Percentiles rank a stretch among this genome's conserved stretches.
Evolutionary conservation across 768 basidiomycete genomes (phyloP).

Genomic region (Mycena belliarum): DNA sequence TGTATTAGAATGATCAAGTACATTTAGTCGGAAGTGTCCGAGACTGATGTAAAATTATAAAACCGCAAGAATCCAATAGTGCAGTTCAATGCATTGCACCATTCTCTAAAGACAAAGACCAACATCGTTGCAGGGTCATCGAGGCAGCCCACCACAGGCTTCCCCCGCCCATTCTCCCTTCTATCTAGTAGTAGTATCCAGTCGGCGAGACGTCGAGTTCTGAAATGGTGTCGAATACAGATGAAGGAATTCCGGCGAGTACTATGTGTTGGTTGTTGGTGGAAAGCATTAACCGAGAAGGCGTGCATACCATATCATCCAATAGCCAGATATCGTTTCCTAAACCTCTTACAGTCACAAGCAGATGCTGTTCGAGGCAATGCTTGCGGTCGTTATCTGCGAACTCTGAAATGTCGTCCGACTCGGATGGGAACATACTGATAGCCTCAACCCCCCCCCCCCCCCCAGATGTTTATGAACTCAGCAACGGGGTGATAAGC

Average conservation of each 20-base stretch:
- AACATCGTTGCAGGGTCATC: too few relatives aligned
- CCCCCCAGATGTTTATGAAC: constrained; percentile 5
- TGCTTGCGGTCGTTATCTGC: constrained; percentile 8
- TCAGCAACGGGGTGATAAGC: not conserved
- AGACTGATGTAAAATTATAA: too few relatives aligned
- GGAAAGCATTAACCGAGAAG: too few relatives aligned
- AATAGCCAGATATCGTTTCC: not conserved
- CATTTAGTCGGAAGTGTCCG: too few relatives aligned
- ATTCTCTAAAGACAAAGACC: too few relatives aligned
- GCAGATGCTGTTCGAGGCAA: constrained; percentile 12
- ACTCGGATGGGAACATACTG: constrained; percentile 1
- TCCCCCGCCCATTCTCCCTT: too few relatives aligned
- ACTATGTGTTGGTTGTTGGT: not conserved
- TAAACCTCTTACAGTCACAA: constrained; percentile 1
- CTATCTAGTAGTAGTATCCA: too few relatives aligned
- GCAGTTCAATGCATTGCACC: too few relatives aligned
- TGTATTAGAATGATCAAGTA: too few relatives aligned
- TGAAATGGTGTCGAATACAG: constrained; percentile 8
- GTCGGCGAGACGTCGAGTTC: constrained; percentile 8
- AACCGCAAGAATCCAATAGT: too few relatives aligned
- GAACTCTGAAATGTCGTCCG: constrained; percentile 15
- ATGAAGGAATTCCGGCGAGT: constrained; percentile 11
- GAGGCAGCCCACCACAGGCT: too few relatives aligned
- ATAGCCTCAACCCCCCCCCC: constrained; percentile 6
- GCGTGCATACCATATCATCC: constrained; percentile 15